Evolutionary conservation across 257 asterid species (phyloP).

Genomic region (Gentiana macrophylla): DNA sequence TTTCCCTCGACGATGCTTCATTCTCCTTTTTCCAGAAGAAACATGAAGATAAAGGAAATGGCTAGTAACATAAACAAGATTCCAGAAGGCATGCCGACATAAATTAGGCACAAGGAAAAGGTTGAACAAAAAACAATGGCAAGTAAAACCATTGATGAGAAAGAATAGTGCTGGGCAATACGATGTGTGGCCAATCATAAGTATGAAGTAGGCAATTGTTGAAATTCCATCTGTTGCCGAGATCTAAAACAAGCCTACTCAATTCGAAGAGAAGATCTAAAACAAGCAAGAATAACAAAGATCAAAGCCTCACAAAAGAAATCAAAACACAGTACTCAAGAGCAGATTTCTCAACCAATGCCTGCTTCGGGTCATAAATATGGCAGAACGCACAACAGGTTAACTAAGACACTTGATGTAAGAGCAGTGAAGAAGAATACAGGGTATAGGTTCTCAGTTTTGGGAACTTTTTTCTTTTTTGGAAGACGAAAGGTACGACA

Average conservation of each 20-base stretch:
- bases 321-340: neutral
- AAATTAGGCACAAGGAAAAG: too few species aligned
- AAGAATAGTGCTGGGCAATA: conserved; percentile 90
- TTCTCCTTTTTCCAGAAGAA: too few species aligned
- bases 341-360: conserved; percentile 32
- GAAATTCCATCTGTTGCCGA: conserved; percentile 91
- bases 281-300: conserved; percentile 4
- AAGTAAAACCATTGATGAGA: conserved; percentile 90
- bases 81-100: too few species aligned
- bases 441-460: too few species aligned
- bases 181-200: conserved; percentile 99
- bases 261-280: conserved; percentile 64
- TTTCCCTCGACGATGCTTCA: too few species aligned
- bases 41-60: too few species aligned
- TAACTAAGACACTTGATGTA: too few species aligned
- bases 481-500: too few species aligned
- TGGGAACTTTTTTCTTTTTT: too few species aligned
- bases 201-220: conserved; percentile 93
- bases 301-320: neutral
- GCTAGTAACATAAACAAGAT: too few species aligned
- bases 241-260: conserved; percentile 92
- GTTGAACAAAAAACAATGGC: conserved; percentile 30
- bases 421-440: too few species aligned
- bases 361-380: conserved; percentile 28
- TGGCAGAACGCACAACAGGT: neutral